Base-by-base conservation (phyloP, 768 basidiomycete genomes). In the Boletus insuetus region DNA sequence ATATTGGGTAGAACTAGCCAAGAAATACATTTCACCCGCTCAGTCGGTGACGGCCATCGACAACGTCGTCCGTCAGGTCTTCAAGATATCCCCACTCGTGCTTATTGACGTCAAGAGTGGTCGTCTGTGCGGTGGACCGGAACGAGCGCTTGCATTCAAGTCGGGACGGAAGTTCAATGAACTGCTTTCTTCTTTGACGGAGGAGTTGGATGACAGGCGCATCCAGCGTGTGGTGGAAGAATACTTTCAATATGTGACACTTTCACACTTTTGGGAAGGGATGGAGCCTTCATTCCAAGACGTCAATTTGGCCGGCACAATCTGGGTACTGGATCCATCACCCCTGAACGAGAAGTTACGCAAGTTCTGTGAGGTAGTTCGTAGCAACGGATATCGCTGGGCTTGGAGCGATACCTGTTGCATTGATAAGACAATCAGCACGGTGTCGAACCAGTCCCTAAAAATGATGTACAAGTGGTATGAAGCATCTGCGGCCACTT, bases 391-490 rank as follows among this genome's bases (percentile, higher is more conserved):
- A 19, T 59, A 49, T 24, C 54, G 58, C 31, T 63, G 61, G 61
- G 56, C 53, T 2, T 61, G 59, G 58, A 51, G 46, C 2, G 58
- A 61, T 13, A 55, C 59, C 2, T 54, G 54, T 7, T 61, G 59
- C 10, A 61, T 61, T 19, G 55, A 57, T n/a, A 57, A 57, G 53
- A 57, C 46, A 37, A 45, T 49, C 29, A 40, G 47, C 46, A 34
- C 53, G 1, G 47, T 55, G 35, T 44, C 39, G 24, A 41, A 35
- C 24, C 54, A 48, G 24, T 61, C 54, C 5, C 60, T 61, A n/a
- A 56, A 3, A 3, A 46, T 51, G 46, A 55, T 61, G 58, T 61
- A 61, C 45, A 46, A 19, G 7, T 59, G 60, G 60, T 61, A 61
- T n/a, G 42, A 44, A 26, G 26, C 44, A 4, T 55, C 60, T 1